Evolutionary conservation across 805 yeast genomes (phyloP).

Genomic region (Zygoascus flipseniorum): DNA sequence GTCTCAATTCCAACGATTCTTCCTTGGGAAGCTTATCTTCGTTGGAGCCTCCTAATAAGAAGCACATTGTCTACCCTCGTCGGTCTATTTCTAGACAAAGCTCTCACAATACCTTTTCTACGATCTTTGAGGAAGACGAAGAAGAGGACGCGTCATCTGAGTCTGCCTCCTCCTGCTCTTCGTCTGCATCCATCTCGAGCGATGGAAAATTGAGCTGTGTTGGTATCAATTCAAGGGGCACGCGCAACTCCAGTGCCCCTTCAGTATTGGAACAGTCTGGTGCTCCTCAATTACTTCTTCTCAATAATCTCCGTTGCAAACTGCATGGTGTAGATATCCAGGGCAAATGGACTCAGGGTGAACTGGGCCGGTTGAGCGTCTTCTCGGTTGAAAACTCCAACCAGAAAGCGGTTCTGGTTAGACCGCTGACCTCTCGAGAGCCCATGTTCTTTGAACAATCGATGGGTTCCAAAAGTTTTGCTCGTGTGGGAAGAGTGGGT

Average conservation of each 20-base stretch:
- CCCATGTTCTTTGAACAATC: slow-evolving; percentile 6
- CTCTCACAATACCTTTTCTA: neutral
- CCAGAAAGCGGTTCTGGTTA: slow-evolving; percentile 10
- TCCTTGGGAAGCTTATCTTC: slow-evolving; percentile 12
- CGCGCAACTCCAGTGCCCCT: neutral
- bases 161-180: neutral
- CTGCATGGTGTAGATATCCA: slow-evolving; percentile 7
- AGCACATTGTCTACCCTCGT: neutral
- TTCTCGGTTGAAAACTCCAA: slow-evolving; percentile 10
- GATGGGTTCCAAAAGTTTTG: slow-evolving; percentile 6
- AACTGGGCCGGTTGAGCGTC: slow-evolving; percentile 13
- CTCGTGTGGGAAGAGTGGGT: slow-evolving; percentile 14
- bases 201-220: neutral
- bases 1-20: slow-evolving; percentile 12
- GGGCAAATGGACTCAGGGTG: slow-evolving; percentile 15
- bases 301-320: slow-evolving; percentile 18
- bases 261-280: neutral
- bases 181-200: neutral
- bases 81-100: neutral
- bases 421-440: slow-evolving; percentile 2
- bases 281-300: slow-evolving; percentile 11
- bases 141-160: neutral
- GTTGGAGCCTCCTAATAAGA: neutral
- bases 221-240: neutral
- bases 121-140: slow-evolving; percentile 3